Conservation (phyloP, 2,329 filamentous ascomycete species). For the Alternaria viburni region DNA sequence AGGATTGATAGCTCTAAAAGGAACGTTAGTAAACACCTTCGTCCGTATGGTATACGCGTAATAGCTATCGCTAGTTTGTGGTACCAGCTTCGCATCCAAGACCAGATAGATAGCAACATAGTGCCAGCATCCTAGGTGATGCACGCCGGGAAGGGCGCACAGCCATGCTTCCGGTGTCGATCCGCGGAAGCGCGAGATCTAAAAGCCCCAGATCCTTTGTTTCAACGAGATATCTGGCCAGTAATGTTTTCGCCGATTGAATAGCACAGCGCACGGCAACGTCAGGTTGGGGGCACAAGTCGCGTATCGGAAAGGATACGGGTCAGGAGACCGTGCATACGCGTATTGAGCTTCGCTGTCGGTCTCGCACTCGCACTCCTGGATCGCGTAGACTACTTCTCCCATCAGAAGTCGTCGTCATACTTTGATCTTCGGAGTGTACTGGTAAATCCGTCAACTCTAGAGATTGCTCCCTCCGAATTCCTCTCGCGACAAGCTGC, state of each 20-base stretch:
- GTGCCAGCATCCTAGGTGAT: neutral
- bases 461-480: no score
- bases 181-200: neutral
- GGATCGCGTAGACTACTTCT: fast-evolving
- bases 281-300: neutral
- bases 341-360: neutral
- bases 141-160: neutral
- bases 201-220: neutral
- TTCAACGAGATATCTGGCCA: neutral
- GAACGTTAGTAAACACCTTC: neutral
- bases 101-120: neutral
- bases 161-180: neutral
- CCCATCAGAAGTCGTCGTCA: neutral
- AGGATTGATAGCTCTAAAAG: neutral
- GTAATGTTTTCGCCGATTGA: neutral
- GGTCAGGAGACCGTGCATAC: neutral
- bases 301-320: neutral
- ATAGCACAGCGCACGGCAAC: neutral
- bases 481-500: no score
- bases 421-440: neutral
- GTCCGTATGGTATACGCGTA: neutral
- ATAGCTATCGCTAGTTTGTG: neutral
- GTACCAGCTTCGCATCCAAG: neutral
- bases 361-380: neutral
- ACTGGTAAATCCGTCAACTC: no score